Base-by-base conservation (phyloP, 2,329 filamentous ascomycete genomes). In the Aspergillus tanneri region DNA sequence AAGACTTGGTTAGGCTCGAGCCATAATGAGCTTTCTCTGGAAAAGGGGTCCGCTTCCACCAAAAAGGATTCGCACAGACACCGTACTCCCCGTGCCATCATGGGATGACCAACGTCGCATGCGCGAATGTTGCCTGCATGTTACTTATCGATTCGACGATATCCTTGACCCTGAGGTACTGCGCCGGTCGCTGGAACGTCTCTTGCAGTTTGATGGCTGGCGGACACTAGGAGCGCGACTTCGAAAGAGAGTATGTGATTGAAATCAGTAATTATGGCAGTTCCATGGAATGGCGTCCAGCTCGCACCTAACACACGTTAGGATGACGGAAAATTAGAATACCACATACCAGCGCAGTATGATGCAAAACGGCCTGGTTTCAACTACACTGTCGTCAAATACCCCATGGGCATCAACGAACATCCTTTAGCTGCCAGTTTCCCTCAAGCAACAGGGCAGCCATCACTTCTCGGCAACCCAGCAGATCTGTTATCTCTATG, bases 141-240 rank as follows among this genome's bases (percentile, higher is more conserved):
- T 49, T 16, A 66, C 66, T 0, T 59, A 75, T 19, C 59, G 60
- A 2, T 77, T 76, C 54, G 68, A 77, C 49, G 68, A 73, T 48
- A 70, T 75, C 2, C 65, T 77, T 3, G 72, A 77, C 49, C 52
- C 67, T 1, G 59, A 70, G 0, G 70, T 60, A 36, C 59, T 77
- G 0, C 59, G 60, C 2, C 47, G 37, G 8, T 60, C 71, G 2
- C 59, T 77, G 2, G 56, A 61, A n/a, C 55, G 47, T n/a, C 58
- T 77, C 12, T 50, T 77, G 7, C 61, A 70, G 16, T 68, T 63
- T 8, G 70, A 66, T 0, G 70, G 69, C 24, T 78, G 74, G 75
- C 67, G 64, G 25, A 76, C 72, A 52, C 56, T 78, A 2, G 74
- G 72, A 0, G 75, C 72, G 5, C 65, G 75, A 10, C 50, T 77